Evolutionary conservation across 208 protist species (phyloP).

Genomic region (Leishmania braziliensis): DNA sequence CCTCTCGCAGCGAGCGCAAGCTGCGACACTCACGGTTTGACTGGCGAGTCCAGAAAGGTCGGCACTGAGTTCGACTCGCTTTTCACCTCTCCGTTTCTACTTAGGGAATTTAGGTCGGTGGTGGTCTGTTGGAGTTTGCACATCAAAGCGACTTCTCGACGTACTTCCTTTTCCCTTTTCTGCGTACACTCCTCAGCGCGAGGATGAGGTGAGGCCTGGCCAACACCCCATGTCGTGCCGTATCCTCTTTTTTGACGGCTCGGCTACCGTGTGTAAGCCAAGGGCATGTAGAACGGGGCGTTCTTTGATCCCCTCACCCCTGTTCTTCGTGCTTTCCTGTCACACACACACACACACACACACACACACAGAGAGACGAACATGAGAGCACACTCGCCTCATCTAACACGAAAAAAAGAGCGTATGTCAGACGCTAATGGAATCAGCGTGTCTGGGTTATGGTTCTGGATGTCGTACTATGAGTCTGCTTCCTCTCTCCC

Average conservation of each 20-base stretch:
- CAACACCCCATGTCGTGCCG: neutral
- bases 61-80: constrained; percentile 18
- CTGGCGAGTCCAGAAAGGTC: constrained; percentile 63
- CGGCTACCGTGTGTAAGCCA: neutral
- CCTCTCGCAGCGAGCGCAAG: constrained; percentile 64
- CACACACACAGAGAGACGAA: neutral
- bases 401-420: neutral
- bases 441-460: neutral
- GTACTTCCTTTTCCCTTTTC: neutral
- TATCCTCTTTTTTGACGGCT: neutral
- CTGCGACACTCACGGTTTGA: constrained; percentile 81
- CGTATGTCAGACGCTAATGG: neutral
- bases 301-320: neutral
- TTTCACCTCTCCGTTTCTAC: neutral
- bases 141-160: neutral
- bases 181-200: neutral
- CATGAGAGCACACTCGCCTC: neutral
- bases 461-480: neutral
- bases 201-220: neutral
- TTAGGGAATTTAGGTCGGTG: neutral
- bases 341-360: neutral
- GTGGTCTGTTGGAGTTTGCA: neutral
- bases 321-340: neutral
- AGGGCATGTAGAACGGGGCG: neutral
- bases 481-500: no score